Conservation (phyloP, 1,139 yeast species). For the Candida labiduridarum region DNA sequence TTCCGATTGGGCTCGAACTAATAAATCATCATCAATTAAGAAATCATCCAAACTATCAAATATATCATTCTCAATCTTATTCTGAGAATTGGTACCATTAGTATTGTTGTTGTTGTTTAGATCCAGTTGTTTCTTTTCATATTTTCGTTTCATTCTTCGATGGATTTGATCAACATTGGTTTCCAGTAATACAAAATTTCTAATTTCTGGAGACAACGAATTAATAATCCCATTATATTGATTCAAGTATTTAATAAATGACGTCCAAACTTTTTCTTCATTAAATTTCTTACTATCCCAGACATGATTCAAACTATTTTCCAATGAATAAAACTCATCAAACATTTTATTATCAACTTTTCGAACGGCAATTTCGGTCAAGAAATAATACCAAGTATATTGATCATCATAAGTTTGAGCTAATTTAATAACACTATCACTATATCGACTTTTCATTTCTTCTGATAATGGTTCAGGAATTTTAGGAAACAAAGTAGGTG, state of each 20-base stretch:
- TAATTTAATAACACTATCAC: constrained; percentile 29
- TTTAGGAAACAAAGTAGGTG: constrained; percentile 46
- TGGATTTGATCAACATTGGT: constrained; percentile 37
- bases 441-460: constrained; percentile 23
- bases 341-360: constrained; percentile 48
- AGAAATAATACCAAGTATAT: constrained; percentile 49
- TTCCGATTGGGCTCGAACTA: constrained; percentile 41
- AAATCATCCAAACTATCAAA: constrained; percentile 35
- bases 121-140: constrained; percentile 19
- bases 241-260: constrained; percentile 38
- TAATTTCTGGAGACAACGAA: constrained; percentile 36
- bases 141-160: constrained; percentile 30
- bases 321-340: constrained; percentile 38
- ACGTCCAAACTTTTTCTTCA: constrained; percentile 28
- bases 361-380: constrained; percentile 52
- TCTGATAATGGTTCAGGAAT: constrained; percentile 33
- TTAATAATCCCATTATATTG: constrained; percentile 46
- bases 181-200: constrained; percentile 39
- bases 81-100: constrained; percentile 16
- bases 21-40: constrained; percentile 36
- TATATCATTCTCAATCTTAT: constrained; percentile 17
- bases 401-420: constrained; percentile 39
- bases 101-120: constrained; percentile 23
- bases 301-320: constrained; percentile 14
- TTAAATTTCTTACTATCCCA: constrained; percentile 36